Evolutionary conservation across 2,329 filamentous ascomycete species (phyloP), one percentile per base, ranked within the genome.

Genomic region (Juglanconis sp.): DNA sequence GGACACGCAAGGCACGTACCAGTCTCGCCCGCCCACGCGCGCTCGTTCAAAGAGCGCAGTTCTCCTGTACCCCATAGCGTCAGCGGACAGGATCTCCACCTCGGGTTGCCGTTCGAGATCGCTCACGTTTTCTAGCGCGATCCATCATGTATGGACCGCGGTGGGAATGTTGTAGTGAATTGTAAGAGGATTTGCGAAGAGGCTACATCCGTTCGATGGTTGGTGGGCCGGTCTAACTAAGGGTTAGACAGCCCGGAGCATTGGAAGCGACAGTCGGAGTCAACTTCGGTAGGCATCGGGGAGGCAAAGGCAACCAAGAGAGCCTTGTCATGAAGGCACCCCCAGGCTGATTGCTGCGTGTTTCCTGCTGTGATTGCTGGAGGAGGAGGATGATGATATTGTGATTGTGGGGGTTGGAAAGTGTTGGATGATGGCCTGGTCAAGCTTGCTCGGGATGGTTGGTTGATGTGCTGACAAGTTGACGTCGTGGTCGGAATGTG

Each of bases 21-120:
- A 81, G 84, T 87, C 70, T 96, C 91, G 70, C 92, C 93, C 72
- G 89, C 83, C 95, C 95, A 99, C 64, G 89, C 91, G 77, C 86
- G 86, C 72, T 87, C 84, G 75, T 99, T 99, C 70, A 96, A 81
- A 78, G 89, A 85, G 81, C 92, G 91, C 77, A 98, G 83, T 81
- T 96, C 91, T 80, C 92, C 92, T 97, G 72, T 48, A 66, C 54
- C 47, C 6, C 9, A 47, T 51, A 59, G 61, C 62, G 57, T 73
- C 62, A 73, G 69, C 55, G 5, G 32, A 11, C 11, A 3, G 40
- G 24, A 7, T 31, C 7, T 42, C 10, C 13, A 13, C 3, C 17
- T n/a, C 35, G 9, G 17, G 24, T 5, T 30, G 15, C 10, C 11
- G 31, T 32, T 13, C 13, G 15, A 6, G 24, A 4, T 1, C 6